Percentiles rank a stretch among this genome's conserved stretches.
phyloP scores from a whole-genome alignment of 176 grass and related monocot species.

The Zea luxurians region DNA sequence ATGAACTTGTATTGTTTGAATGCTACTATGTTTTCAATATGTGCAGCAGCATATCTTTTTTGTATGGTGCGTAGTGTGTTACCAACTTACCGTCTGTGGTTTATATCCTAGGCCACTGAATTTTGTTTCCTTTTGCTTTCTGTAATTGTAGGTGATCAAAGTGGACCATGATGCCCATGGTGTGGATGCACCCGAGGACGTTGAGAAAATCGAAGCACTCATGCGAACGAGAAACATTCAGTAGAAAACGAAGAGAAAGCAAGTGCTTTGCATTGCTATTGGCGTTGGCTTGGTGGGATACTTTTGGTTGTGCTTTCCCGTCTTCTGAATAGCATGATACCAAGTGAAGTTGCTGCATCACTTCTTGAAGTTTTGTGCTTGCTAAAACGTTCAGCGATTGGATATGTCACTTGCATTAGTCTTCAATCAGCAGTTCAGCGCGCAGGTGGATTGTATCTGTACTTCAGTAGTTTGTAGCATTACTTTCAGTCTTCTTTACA shows the following conservation, averaged over 20 bases:
- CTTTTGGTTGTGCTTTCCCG: background rate
- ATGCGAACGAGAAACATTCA: conserved; percentile 79
- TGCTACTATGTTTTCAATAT: background rate
- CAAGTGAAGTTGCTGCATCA: background rate
- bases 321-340: background rate
- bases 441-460: background rate
- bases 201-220: conserved; percentile 80
- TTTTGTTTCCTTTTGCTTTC: conserved; percentile 1
- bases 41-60: background rate
- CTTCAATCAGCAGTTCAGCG: background rate
- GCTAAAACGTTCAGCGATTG: background rate
- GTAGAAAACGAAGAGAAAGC: conserved; percentile 17
- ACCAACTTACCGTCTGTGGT: background rate
- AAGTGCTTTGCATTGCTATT: background rate
- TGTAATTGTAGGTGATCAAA: conserved; percentile 78
- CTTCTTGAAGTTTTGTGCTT: background rate
- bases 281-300: background rate
- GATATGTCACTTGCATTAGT: background rate
- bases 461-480: background rate
- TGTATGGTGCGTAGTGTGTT: background rate
- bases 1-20: background rate
- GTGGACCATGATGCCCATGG: conserved; percentile 96
- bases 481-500: background rate
- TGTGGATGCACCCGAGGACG: conserved; percentile 81
- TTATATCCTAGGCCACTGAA: background rate